phyloP scores from a whole-genome alignment of 2,329 filamentous ascomycete genomes.

The Pseudopyrenochaeta lycopersici region DNA sequence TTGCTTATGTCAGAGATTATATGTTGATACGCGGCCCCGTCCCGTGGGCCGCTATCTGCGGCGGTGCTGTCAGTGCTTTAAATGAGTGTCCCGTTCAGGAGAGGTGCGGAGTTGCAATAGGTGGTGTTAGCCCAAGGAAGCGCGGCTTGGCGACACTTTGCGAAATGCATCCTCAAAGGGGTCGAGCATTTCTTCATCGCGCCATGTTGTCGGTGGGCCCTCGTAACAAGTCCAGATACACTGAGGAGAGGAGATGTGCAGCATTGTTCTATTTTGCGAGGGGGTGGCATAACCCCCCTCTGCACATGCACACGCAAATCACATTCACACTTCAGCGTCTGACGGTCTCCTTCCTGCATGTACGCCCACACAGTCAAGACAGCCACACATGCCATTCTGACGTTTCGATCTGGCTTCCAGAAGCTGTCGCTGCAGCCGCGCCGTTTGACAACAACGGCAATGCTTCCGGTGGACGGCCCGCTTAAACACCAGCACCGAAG shows the following conservation, averaged over 20 bases:
- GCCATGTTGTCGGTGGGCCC: neutral
- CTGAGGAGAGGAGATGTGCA: conserved; percentile 5
- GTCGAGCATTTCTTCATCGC: neutral
- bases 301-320: conserved; percentile 13
- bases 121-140: neutral
- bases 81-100: neutral
- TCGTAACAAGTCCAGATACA: neutral
- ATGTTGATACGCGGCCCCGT: neutral
- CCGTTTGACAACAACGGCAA: conserved; percentile 23
- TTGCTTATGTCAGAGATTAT: neutral
- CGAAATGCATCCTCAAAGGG: neutral
- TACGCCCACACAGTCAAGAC: conserved; percentile 2
- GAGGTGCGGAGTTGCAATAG: neutral
- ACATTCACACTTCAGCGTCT: conserved; percentile 10
- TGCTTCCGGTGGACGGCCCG: conserved; percentile 23
- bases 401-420: conserved; percentile 24
- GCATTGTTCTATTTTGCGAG: conserved; percentile 1
- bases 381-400: conserved; percentile 10
- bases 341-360: conserved; percentile 6
- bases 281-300: conserved; percentile 1
- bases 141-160: neutral
- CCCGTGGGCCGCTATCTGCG: neutral
- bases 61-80: neutral
- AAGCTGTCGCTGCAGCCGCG: conserved; percentile 22
- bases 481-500: conserved; percentile 2